Base-by-base conservation (phyloP, 208 protist species). In the Leishmania turanica region DNA sequence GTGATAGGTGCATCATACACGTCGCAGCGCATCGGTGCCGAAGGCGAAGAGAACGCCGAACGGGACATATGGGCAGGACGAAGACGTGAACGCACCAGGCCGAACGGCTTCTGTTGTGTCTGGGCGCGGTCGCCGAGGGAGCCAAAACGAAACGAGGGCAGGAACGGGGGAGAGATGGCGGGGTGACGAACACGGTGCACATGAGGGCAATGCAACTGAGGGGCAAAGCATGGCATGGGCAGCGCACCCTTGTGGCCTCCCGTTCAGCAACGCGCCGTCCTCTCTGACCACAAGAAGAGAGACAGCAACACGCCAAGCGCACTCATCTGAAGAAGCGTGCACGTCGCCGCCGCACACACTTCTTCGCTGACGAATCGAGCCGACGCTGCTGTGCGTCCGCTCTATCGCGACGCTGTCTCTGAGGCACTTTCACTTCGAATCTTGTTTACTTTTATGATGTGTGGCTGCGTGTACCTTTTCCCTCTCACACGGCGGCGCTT, bases 1-100 rank as follows among this genome's bases (percentile, higher is more conserved):
- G 83, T 88, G 45, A 94, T 83, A 11, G 90, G 90, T 1, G 77
- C 83, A 58, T 85, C 77, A 21, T 65, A 79, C 9, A 79, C 76
- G 24, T 58, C 27, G 76, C 60, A n/a, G 40, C 49, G 60, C 60
- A 79, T 65, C 21, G 31, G 21, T 47, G 71, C 21, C 42, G 15
- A 13, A 17, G 49, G 71, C 1, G 21, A 37, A 42, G 51, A 51
- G 11, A 62, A 13, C 27, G 53, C 31, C 8, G 47, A 17, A 21
- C 47, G 42, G 70, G 47, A 15, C 42, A 56, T 31, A 34, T 40
- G 65, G 40, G 6, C 51, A 34, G 13, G 7, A 40, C 51, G n/a
- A 51, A 0, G 70, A 56, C 17, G 70, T 37, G 47, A 4, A 24
- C n/a, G 27, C 70, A 7, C 8, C 24, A 42, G 6, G 40, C 17